These are phyloP conservation scores for Sarocladium oryzae DNA, from an alignment of 2,329 filamentous ascomycete species.

Conservation along the genomic window DNA sequence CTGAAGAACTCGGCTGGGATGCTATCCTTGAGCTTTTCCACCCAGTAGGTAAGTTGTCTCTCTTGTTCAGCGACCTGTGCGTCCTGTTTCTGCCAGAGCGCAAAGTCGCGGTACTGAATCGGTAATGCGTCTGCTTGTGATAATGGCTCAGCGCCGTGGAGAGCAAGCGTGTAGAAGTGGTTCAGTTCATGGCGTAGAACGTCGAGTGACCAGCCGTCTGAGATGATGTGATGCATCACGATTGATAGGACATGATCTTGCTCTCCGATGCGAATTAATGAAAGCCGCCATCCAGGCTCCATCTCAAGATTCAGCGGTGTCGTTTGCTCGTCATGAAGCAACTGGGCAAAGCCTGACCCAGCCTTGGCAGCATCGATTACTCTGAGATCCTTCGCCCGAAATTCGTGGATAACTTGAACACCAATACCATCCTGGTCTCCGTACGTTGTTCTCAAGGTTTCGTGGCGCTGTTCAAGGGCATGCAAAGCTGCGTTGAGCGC, in stretches of 20 bases:
- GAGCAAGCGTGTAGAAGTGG: slow-evolving; percentile 15
- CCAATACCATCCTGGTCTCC: slow-evolving; percentile 10
- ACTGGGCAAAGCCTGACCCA: background rate
- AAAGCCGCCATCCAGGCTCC: slow-evolving; percentile 18
- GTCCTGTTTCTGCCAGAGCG: slow-evolving; percentile 17
- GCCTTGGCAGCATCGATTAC: background rate
- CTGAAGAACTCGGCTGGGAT: slow-evolving; percentile 22
- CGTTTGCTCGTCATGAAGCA: slow-evolving; percentile 13
- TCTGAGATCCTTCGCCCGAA: background rate
- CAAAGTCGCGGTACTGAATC: slow-evolving; percentile 21
- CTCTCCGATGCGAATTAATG: slow-evolving; percentile 11
- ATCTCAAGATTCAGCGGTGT: slow-evolving; percentile 18
- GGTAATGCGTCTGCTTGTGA: slow-evolving; percentile 12
- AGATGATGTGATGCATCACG: slow-evolving; percentile 23
- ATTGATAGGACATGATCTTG: slow-evolving; percentile 19
- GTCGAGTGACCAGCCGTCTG: slow-evolving; percentile 23
- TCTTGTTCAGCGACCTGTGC: slow-evolving; percentile 14
- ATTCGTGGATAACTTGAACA: slow-evolving; percentile 10
- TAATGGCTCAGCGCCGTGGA: slow-evolving; percentile 11
- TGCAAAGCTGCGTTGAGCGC: slow-evolving; percentile 11
- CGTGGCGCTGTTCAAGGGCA: slow-evolving; percentile 16
- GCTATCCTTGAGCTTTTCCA: slow-evolving; percentile 9
- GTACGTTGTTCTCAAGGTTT: slow-evolving; percentile 17
- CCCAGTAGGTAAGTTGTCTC: slow-evolving; percentile 19
- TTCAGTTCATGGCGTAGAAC: slow-evolving; percentile 17